Conservation (phyloP, 1,284 basidiomycete species). For the Phylloporus sp. region DNA sequence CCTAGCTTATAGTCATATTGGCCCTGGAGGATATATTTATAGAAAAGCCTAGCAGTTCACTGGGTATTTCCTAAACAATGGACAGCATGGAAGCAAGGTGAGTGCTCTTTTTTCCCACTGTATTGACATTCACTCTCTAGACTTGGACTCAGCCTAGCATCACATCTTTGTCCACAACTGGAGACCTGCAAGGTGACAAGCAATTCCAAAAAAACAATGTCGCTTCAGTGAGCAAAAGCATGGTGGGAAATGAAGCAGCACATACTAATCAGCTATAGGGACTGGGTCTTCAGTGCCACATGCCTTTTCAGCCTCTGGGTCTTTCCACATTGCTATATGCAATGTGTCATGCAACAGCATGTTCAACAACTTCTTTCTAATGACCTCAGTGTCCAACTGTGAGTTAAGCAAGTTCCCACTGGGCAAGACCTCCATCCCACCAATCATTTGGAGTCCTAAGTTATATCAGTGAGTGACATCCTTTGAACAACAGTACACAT, state of each 20-base stretch:
- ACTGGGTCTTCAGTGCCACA: not conserved
- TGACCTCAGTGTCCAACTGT: no score
- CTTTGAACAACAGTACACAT: no score
- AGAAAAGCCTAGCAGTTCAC: no score
- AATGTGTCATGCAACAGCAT: not conserved
- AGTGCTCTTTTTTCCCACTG: not conserved
- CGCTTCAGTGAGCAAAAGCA: not conserved
- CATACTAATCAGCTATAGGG: not conserved
- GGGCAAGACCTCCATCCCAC: not conserved
- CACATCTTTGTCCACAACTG: no score
- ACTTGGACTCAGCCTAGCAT: no score
- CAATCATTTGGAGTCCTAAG: not conserved
- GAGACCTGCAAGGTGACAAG: no score
- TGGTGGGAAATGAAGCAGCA: not conserved
- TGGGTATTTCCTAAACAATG: no score
- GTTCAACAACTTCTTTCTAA: no score
- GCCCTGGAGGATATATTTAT: no score
- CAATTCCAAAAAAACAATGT: not conserved
- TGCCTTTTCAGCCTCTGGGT: not conserved
- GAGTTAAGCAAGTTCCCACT: not conserved
- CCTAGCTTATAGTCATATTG: no score
- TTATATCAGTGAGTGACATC: no score
- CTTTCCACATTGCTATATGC: not conserved
- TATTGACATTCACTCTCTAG: not conserved
- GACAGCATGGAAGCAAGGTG: no score